Conservation (phyloP, 2,329 filamentous ascomycete genomes). For the Claviceps spartinae region DNA sequence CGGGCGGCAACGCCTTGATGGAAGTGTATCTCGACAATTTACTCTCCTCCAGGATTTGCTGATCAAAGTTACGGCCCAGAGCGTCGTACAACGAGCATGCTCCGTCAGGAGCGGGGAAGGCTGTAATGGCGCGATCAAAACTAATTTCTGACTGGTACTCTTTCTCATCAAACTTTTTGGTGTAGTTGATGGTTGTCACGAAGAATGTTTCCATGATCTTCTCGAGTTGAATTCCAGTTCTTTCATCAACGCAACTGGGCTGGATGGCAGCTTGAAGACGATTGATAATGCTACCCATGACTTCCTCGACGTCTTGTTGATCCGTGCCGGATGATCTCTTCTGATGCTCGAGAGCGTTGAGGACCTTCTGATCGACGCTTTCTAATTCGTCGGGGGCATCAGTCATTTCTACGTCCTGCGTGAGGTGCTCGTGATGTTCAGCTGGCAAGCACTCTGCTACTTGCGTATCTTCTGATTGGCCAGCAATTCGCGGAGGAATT, state of each 20-base stretch:
- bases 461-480: neutral
- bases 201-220: constrained; percentile 60
- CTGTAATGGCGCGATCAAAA: constrained; percentile 50
- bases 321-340: constrained; percentile 39
- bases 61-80: constrained; percentile 74
- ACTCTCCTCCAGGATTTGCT: constrained; percentile 57
- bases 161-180: constrained; percentile 34
- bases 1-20: constrained; percentile 63
- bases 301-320: constrained; percentile 93
- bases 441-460: neutral
- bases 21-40: constrained; percentile 52
- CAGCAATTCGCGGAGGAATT: neutral
- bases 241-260: constrained; percentile 46
- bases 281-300: constrained; percentile 84
- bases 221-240: constrained; percentile 65
- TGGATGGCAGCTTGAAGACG: constrained; percentile 81
- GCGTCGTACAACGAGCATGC: constrained; percentile 63
- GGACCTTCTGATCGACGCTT: constrained; percentile 33
- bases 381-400: constrained; percentile 17
- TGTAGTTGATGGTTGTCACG: constrained; percentile 47
- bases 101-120: constrained; percentile 38
- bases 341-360: constrained; percentile 31
- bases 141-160: constrained; percentile 29
- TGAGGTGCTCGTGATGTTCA: constrained; percentile 1
- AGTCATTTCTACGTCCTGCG: constrained; percentile 16